Base-by-base conservation (phyloP, 2,329 filamentous ascomycete species). In the Chaetomium globosum region DNA sequence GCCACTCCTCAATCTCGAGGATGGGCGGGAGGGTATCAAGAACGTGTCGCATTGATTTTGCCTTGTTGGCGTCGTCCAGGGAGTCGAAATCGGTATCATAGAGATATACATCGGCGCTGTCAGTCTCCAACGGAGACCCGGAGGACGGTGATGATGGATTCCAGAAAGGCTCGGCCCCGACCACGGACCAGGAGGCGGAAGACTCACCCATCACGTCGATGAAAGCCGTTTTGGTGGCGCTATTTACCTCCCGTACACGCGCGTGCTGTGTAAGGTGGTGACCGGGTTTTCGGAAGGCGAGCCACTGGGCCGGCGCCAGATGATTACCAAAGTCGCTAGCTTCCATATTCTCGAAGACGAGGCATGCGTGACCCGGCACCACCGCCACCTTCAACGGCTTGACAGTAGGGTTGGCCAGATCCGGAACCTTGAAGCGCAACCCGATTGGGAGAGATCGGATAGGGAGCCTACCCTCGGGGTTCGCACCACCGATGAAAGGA, bases 1-100 rank as follows among this genome's bases (percentile, higher is more conserved):
- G 73, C 69, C 81, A 83, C 0, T 73, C 55, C 69, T 78, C 79
- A 81, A 93, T 87, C 0, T 85, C 78, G 13, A 78, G 72, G 3
- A 93, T 83, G 1, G 82, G 77, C 0, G 91, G 90, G 2, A 92
- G 78, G 1, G 83, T 80, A 13, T 85, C 79, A 0, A 92, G 76
- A 23, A 84, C 69, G 9, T 87, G 73, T 4, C 77, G 73, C 61
- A 86, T 79, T 13, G 87, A 82, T 1, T 77, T 77, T 3, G 80
- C 76, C 72, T 88, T 89, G 2, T 77, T 71, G 0, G 39, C 1
- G 0, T 78, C 70, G 0, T 71, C 33, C 13, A 90, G 73, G 2
- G 82, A 77, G 65, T 89, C 86, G 55, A 91, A 85, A 59, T 87
- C 83, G 16, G 80, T 75, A 60, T 83, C 75, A 71, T 87, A 90